Evolutionary conservation across 345 rosid genomes (phyloP).

Genomic region (Erucastrum elatum): DNA sequence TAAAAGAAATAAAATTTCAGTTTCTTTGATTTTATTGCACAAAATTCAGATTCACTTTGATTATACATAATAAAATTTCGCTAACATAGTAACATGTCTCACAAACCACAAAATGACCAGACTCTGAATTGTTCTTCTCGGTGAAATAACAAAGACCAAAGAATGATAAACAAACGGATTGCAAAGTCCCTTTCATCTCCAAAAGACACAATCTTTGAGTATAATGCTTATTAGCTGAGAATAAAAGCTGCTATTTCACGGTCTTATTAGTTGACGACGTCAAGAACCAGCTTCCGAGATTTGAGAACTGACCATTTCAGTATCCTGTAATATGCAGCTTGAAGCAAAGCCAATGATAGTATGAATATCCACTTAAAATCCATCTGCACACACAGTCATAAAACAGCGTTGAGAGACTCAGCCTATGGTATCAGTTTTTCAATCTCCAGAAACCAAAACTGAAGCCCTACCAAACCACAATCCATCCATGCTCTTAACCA

Average conservation of each 20-base stretch:
- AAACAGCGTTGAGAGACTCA: neutral
- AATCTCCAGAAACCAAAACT: neutral
- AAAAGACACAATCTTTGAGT: neutral
- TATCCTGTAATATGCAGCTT: slow-evolving; percentile 88
- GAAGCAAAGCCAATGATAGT: slow-evolving; percentile 81
- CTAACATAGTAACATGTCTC: too few relatives aligned
- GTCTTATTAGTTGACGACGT: slow-evolving; percentile 81
- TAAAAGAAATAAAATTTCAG: too few relatives aligned
- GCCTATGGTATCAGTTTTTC: neutral
- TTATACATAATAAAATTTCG: neutral
- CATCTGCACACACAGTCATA: slow-evolving; percentile 64
- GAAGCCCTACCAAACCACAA: neutral
- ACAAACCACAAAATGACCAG: too few relatives aligned
- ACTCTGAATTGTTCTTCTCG: neutral
- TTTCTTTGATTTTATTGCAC: neutral
- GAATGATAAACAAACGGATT: neutral
- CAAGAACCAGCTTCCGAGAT: slow-evolving; percentile 83
- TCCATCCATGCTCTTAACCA: neutral
- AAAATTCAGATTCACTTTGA: neutral
- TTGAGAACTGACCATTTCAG: slow-evolving; percentile 87
- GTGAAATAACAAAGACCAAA: neutral
- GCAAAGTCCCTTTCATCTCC: neutral
- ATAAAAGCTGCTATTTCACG: slow-evolving; percentile 4
- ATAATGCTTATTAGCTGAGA: neutral
- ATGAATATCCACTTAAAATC: slow-evolving; percentile 97